Evolutionary conservation across 495 filamentous ascomycete species (phyloP).

Genomic region (Talaromyces proteolyticus): DNA sequence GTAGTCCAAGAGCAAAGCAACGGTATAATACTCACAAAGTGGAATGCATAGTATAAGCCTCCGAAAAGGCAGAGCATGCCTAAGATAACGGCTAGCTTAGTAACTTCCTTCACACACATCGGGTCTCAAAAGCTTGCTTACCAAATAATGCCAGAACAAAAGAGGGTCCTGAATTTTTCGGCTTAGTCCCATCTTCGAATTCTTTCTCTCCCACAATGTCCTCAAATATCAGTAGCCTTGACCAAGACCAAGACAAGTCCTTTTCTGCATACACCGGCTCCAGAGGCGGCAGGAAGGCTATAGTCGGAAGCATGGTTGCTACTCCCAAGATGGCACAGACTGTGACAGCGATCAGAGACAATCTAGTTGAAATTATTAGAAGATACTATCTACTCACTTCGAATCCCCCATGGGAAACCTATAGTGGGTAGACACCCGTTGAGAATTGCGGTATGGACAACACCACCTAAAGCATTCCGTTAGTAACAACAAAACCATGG

Average conservation of each 20-base stretch:
- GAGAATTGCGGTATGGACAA: neutral
- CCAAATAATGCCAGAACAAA: neutral
- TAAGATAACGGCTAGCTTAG: neutral
- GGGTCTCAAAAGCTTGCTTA: neutral
- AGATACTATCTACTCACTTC: neutral
- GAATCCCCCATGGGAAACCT: neutral
- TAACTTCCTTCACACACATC: neutral
- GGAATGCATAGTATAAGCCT: neutral
- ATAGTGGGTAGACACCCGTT: neutral
- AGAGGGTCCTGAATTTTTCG: neutral
- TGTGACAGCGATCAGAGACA: neutral
- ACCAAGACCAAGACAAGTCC: neutral
- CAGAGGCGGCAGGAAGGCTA: neutral
- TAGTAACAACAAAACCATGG: too few species aligned
- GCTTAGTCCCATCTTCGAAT: neutral
- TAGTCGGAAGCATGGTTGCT: neutral
- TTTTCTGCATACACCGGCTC: neutral
- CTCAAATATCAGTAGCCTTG: neutral
- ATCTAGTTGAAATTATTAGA: neutral
- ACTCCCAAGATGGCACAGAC: neutral
- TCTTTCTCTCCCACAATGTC: neutral
- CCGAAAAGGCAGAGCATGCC: neutral
- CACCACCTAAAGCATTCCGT: neutral
- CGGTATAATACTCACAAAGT: neutral
- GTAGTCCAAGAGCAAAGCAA: neutral